A percentile compares a stretch with the other conserved stretches of the same genome.
Conservation (phyloP, 108 stramenopile genomes). For the Cyclotella cryptica region DNA sequence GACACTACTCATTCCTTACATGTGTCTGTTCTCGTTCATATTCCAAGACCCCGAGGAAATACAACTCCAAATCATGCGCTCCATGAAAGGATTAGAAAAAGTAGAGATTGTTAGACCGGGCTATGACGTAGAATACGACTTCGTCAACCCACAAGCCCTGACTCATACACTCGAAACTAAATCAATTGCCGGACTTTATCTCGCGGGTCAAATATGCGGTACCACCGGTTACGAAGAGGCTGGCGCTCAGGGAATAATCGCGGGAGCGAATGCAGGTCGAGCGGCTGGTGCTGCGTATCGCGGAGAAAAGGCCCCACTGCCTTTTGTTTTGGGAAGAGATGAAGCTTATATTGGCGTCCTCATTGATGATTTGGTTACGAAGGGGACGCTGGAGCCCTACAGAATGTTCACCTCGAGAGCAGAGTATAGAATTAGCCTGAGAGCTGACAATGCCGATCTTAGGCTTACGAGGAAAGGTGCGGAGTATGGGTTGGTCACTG, state of each 20-base stretch:
- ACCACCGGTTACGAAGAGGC: slow-evolving; percentile 99
- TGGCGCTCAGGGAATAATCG: slow-evolving; percentile 95
- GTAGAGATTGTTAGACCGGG: slow-evolving; percentile 91
- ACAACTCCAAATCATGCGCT: slow-evolving; percentile 86
- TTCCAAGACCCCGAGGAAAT: slow-evolving; percentile 88
- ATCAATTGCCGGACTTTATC: slow-evolving; percentile 87
- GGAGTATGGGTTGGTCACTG: slow-evolving; percentile 89
- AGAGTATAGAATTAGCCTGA: slow-evolving; percentile 92
- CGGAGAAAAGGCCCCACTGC: slow-evolving; percentile 61
- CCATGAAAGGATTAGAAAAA: slow-evolving; percentile 91
- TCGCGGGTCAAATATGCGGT: slow-evolving; percentile 98
- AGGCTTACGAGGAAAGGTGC: slow-evolving; percentile 92
- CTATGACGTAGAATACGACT: slow-evolving; percentile 93
- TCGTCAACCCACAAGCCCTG: slow-evolving; percentile 93
- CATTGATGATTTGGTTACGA: slow-evolving; percentile 97
- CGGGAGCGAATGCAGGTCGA: slow-evolving; percentile 93
- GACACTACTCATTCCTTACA: not conserved
- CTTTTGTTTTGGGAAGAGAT: slow-evolving; percentile 93
- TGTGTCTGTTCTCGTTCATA: not conserved
- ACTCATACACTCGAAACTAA: slow-evolving; percentile 94
- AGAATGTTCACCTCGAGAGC: slow-evolving; percentile 98
- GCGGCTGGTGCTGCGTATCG: slow-evolving; percentile 60
- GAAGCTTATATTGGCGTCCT: slow-evolving; percentile 98
- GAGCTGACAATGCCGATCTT: slow-evolving; percentile 97
- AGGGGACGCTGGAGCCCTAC: slow-evolving; percentile 95